These are phyloP conservation scores for Neurospora sp. DNA, from an alignment of 495 filamentous ascomycete species.

Conservation along the genomic window DNA sequence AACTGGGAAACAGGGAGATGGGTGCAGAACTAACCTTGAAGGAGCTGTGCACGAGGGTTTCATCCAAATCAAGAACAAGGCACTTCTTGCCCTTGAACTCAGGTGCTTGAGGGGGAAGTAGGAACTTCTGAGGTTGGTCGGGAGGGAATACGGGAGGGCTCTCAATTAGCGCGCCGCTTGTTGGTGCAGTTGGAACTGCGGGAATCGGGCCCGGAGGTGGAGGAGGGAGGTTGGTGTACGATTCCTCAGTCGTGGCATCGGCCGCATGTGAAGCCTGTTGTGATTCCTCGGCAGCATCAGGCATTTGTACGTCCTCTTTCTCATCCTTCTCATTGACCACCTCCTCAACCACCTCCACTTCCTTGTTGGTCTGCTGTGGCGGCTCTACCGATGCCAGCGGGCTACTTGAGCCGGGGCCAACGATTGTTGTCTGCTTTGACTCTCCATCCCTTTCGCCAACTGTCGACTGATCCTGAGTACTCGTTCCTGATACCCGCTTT, in stretches of 20 bases:
- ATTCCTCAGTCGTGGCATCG: conserved; percentile 18
- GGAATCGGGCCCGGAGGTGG: conserved; percentile 46
- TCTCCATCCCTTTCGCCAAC: conserved; percentile 34
- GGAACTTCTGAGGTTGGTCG: conserved; percentile 50
- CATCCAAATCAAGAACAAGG: conserved; percentile 89
- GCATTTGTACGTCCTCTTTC: conserved; percentile 56
- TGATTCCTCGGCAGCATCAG: conserved; percentile 33
- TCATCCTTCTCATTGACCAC: conserved; percentile 25
- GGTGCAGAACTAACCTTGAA: conserved; percentile 65
- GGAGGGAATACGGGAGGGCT: conserved; percentile 20
- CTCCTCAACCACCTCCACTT: conserved; percentile 19
- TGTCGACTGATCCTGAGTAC: conserved; percentile 33
- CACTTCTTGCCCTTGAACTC: conserved; percentile 82
- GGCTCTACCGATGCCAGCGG: conserved; percentile 37
- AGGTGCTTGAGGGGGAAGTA: conserved; percentile 69
- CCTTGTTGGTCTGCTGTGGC: conserved; percentile 16
- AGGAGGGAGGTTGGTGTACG: conserved; percentile 42
- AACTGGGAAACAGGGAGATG: background rate
- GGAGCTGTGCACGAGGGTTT: conserved; percentile 98
- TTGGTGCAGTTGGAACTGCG: conserved; percentile 18
- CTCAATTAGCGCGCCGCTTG: conserved; percentile 13
- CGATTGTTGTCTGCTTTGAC: conserved; percentile 35
- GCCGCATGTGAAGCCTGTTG: conserved; percentile 9
- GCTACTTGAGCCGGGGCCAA: conserved; percentile 23
- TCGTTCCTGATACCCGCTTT: conserved; percentile 34